These are phyloP conservation scores for Candida ponderosae DNA, from an alignment of 805 yeast genomes.

Conservation along the genomic window DNA sequence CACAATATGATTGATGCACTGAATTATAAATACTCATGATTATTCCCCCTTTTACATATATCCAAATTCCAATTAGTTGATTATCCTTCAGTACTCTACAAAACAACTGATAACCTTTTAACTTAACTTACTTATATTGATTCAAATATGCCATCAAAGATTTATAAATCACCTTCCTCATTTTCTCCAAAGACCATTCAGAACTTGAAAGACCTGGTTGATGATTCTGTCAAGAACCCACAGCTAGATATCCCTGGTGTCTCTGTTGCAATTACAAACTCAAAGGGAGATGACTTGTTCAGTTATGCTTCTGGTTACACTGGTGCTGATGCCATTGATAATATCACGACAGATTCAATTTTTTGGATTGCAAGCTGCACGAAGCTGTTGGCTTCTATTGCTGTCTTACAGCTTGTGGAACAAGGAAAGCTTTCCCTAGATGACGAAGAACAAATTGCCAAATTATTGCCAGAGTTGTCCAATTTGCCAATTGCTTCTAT, in stretches of 20 bases:
- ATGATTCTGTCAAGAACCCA: constrained; percentile 2
- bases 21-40: too few species aligned
- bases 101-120: too few species aligned
- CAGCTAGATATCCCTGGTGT: constrained; percentile 6
- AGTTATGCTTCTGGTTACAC: constrained; percentile 14
- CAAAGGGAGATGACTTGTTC: constrained; percentile 13
- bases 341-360: constrained; percentile 16
- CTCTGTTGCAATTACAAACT: constrained; percentile 10
- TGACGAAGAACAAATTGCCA: constrained; percentile 22
- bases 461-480: constrained; percentile 22
- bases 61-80: too few species aligned
- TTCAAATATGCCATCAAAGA: too few species aligned
- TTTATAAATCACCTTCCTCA: too few species aligned
- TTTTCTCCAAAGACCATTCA: neutral
- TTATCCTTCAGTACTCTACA: too few species aligned
- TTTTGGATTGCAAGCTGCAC: constrained; percentile 26
- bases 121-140: too few species aligned
- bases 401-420: constrained; percentile 25
- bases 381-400: constrained; percentile 22
- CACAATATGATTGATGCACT: too few species aligned
- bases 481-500: constrained; percentile 17
- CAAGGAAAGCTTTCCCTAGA: constrained; percentile 22
- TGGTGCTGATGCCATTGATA: constrained; percentile 7
- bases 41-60: too few species aligned
- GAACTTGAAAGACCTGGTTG: neutral